Evolutionary conservation across 352 stramenopile species (phyloP), one percentile per base, ranked within the genome.

Genomic region (Globisporangium rhizosaccharum): DNA sequence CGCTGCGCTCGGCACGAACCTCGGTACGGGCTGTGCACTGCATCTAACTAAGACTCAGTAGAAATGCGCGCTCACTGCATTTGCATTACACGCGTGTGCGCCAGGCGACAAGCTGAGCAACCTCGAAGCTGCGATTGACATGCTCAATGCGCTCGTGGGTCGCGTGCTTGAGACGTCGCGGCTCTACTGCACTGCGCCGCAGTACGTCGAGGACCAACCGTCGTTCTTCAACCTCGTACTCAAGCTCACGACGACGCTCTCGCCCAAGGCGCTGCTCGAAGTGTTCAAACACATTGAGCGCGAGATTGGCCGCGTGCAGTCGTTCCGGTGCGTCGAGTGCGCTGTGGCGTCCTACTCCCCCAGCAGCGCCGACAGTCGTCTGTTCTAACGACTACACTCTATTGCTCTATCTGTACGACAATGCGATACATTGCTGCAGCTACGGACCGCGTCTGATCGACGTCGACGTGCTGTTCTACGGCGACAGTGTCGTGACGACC

Each of bases 161-260:
- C 66, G 57, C 17, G 62, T 94, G 56, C 56, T 75, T 33, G 73
- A 71, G 52, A 98, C 92, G 28, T 98, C 95, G 5, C 88, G 87
- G 51, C 76, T 99, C 11, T 96, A 98, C 60, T 78, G 87, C 63
- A 98, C 94, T 11, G 74, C 77, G 30, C 88, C 96, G 20, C 96
- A 98, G 75, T 98, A 98, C 70, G 87, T 98, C 30, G 88, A 87
- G 20, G 87, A 99, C 73, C 96, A 99, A 68, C 88, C 91, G n/a
- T 51, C 67, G 12, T 99, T 98, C 73, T 72, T 98, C 45, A 99
- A 99, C 69, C 83, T 95, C 20, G 94, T 94, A 7, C 73, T 97
- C 11, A 70, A 89, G 54, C 58, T 98, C 18, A 72, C 88, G 59
- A 98, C 94, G 14, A 59, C 67, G 26, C 69, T 98, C 7, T 56